phyloP scores from a whole-genome alignment of 306 rosid species.

The Boehmeria nivea region DNA sequence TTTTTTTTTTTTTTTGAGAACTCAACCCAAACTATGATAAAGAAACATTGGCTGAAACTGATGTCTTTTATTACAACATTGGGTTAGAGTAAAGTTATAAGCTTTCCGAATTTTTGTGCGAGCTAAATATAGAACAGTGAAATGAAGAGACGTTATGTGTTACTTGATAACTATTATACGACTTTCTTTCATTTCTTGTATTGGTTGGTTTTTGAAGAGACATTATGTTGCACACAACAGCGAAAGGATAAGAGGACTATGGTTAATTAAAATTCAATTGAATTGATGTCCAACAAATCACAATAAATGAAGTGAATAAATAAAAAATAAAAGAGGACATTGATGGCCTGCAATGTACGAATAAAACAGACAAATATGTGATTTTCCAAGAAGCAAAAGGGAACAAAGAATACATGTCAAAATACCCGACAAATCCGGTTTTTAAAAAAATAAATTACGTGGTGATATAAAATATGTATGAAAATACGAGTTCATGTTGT shows the following conservation, averaged over 20 bases:
- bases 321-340: constrained; percentile 13
- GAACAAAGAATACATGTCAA: constrained; percentile 6
- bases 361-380: not conserved
- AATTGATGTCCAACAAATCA: not conserved
- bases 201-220: not conserved
- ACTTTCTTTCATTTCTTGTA: not conserved
- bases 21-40: too few relatives aligned
- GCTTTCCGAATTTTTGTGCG: too few relatives aligned
- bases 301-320: not conserved
- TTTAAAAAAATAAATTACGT: not conserved
- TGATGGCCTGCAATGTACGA: constrained; percentile 29
- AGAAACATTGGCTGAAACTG: too few relatives aligned
- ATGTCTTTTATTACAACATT: too few relatives aligned
- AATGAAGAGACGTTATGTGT: too few relatives aligned
- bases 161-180: not conserved
- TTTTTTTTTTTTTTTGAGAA: too few relatives aligned
- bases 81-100: too few relatives aligned
- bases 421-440: constrained; percentile 13
- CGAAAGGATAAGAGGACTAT: constrained; percentile 1
- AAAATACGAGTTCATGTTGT: not conserved
- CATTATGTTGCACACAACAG: not conserved
- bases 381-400: constrained; percentile 2
- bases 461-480: not conserved
- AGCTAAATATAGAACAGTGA: too few relatives aligned
- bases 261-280: not conserved